Conservation (phyloP, 768 basidiomycete species). For the Phanerochaete carnosa region DNA sequence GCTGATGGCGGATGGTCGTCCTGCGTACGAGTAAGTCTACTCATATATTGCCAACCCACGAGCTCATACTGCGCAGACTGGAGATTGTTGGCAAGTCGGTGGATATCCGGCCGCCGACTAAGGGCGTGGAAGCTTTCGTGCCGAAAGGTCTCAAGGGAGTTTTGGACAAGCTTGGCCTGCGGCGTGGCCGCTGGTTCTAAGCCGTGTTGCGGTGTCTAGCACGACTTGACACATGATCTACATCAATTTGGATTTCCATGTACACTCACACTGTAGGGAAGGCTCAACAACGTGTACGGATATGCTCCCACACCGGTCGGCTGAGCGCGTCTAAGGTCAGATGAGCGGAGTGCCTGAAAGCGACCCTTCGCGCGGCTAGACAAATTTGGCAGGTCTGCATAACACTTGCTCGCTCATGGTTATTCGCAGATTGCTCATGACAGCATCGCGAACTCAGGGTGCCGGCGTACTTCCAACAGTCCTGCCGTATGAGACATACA, state of each 20-base stretch:
- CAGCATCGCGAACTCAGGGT: too few species aligned
- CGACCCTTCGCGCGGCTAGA: too few species aligned
- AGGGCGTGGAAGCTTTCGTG: conserved; percentile 43
- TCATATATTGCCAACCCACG: not conserved
- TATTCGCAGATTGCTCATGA: too few species aligned
- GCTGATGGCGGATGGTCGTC: conserved; percentile 56
- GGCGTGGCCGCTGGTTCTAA: conserved; percentile 56
- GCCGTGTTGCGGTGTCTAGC: not conserved
- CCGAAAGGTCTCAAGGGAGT: conserved; percentile 48
- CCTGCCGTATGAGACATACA: too few species aligned
- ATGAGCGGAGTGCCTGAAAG: too few species aligned
- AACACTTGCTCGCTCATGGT: too few species aligned
- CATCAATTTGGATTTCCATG: not conserved
- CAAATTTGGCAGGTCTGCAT: too few species aligned
- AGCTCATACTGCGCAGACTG: conserved; percentile 31
- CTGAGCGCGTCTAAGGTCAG: too few species aligned
- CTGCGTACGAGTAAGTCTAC: conserved; percentile 45
- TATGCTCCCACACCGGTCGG: too few species aligned
- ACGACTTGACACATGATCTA: not conserved
- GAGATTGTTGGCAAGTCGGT: conserved; percentile 48
- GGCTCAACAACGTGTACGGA: not conserved
- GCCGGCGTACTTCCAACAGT: too few species aligned
- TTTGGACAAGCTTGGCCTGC: conserved; percentile 53
- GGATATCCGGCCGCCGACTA: conserved; percentile 35
- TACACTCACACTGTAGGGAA: not conserved